A percentile compares a stretch with the other conserved stretches of the same genome.
phyloP scores from a whole-genome alignment of 345 rosid genomes.

The Arabidopsis arenosa region DNA sequence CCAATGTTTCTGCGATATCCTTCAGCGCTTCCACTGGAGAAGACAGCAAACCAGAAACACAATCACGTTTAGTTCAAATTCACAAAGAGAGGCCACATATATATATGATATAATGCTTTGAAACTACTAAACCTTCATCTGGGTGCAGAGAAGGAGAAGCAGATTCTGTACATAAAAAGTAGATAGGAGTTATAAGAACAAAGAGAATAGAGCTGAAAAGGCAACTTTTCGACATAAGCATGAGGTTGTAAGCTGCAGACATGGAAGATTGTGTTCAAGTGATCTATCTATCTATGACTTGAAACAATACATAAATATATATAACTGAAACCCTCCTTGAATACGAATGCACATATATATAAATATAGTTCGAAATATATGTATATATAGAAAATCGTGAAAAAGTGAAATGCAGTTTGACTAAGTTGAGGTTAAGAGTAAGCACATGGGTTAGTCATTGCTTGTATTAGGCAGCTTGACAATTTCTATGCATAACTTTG shows the following conservation, averaged over 20 bases:
- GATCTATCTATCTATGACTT: constrained; percentile 11
- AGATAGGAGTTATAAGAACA: constrained; percentile 24
- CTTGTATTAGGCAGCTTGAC: constrained; percentile 15
- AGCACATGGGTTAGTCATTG: constrained; percentile 27
- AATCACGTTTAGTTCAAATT: constrained; percentile 1
- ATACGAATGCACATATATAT: not conserved
- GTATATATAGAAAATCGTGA: not conserved
- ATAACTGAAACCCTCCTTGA: not conserved
- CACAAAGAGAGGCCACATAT: not conserved
- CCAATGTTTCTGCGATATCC: constrained; percentile 23
- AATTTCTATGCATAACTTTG: constrained; percentile 5
- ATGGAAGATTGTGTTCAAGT: constrained; percentile 11
- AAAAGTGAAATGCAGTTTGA: constrained; percentile 27
- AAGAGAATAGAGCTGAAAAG: not conserved
- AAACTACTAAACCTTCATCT: constrained; percentile 31
- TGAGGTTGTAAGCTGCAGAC: constrained; percentile 29
- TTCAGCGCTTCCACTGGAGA: constrained; percentile 35
- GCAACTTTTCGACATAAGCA: constrained; percentile 5
- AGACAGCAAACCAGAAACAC: not conserved
- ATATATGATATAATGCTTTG: not conserved
- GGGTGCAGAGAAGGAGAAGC: constrained; percentile 41
- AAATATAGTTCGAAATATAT: not conserved
- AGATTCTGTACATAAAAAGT: constrained; percentile 3
- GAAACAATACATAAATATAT: not conserved
- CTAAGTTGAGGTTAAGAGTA: constrained; percentile 17